Evolutionary conservation across 768 basidiomycete species (phyloP), one percentile per base, ranked within the genome.

Genomic region (Lactarius hatsudake): DNA sequence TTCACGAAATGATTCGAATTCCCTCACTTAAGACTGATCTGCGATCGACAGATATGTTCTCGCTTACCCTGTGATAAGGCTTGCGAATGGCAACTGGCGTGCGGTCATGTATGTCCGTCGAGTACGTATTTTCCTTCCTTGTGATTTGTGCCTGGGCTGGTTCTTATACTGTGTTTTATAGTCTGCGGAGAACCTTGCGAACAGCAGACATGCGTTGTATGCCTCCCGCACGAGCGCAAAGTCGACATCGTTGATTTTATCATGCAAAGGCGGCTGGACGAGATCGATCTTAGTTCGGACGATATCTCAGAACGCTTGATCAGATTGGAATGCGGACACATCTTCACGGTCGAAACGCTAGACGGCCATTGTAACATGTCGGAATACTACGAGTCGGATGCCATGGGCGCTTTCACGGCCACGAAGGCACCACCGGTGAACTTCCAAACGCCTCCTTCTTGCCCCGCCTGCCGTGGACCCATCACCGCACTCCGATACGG

Each of bases 131-230:
- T 53, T 32, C 28, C 15, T 2, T 43, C 9, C 38, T 10, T 45
- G 10, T 3, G 13, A 8, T 20, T 23, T 18, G 20, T 57, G 43
- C 26, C 15, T 28, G 23, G 9, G 20, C 6, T 38, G 20, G 13
- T 34, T 17, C 64, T 64, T n/a, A 67, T 26, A 57, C 40, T 40
- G 54, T 26, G 32, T 38, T n/a, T 40, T 5, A n/a, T 36, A 79
- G 78, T 81, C 5, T 79, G 78, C 59, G 78, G 79, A 9, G 81
- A 81, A 63, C 73, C 74, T 0, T 81, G 81, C 68, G 67, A 36
- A 0, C 1, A 36, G 1, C 80, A 80, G 66, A 59, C 68, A 3
- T 81, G 80, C 59, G 67, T 75, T 10, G 26, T 36, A 15, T 81
- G 80, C 64, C 70, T 77, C 6, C 43, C 68, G 6, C 56, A 61